These are phyloP conservation scores for Calonectria pteridis DNA, from an alignment of 2,329 filamentous ascomycete genomes.

Conservation along the genomic window DNA sequence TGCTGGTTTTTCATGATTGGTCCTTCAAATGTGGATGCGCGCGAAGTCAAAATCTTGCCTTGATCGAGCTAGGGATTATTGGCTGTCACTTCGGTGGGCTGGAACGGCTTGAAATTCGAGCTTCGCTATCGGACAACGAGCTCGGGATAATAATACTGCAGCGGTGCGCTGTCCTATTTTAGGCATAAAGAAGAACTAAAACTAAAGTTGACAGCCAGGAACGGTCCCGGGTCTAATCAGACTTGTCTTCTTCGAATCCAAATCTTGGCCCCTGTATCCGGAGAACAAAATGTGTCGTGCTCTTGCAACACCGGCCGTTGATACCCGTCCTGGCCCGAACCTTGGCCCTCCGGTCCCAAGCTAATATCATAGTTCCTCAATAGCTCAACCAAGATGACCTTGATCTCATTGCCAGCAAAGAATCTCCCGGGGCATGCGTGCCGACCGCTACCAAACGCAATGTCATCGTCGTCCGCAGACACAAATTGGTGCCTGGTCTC, in stretches of 20 bases:
- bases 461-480: background rate
- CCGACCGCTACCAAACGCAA: background rate
- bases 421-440: background rate
- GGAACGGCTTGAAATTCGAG: too few relatives aligned
- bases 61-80: too few relatives aligned
- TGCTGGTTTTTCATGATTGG: too few relatives aligned
- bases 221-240: too few relatives aligned
- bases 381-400: background rate
- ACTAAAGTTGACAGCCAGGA: too few relatives aligned
- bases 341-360: background rate
- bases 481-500: background rate
- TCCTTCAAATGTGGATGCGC: too few relatives aligned
- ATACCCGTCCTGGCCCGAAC: background rate
- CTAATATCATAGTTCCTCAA: background rate
- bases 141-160: too few relatives aligned
- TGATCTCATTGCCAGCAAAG: background rate
- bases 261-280: background rate
- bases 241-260: background rate
- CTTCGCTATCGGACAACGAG: too few relatives aligned
- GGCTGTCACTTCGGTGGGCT: too few relatives aligned
- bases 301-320: background rate
- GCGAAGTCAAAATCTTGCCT: too few relatives aligned
- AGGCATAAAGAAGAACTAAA: too few relatives aligned
- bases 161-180: too few relatives aligned
- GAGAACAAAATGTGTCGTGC: background rate